Conservation (phyloP, 176 grass and related monocot species). For the Panicum miliaceum region DNA sequence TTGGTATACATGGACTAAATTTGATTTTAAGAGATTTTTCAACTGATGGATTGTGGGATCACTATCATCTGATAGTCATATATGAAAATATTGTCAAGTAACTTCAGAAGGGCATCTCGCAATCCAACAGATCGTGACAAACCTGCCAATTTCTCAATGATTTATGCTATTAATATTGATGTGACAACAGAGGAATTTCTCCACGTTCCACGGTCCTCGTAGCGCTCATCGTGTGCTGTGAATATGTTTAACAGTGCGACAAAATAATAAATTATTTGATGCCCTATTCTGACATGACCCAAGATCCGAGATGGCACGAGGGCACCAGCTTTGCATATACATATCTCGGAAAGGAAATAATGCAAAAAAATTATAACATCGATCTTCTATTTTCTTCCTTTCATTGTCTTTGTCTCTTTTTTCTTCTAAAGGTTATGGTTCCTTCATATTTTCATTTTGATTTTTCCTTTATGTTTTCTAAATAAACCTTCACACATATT, state of each 20-base stretch:
- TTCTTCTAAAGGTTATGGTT: too few relatives aligned
- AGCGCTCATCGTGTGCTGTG: background rate
- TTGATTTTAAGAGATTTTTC: background rate
- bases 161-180: conserved; percentile 7
- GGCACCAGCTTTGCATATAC: conserved; percentile 1
- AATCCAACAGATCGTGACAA: background rate
- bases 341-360: conserved; percentile 10
- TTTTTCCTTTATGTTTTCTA: too few relatives aligned
- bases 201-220: background rate
- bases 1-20: background rate
- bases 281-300: background rate
- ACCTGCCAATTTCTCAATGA: background rate
- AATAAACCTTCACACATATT: too few relatives aligned
- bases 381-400: background rate
- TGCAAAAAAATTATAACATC: background rate
- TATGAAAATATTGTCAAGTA: background rate
- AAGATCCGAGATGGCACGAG: conserved; percentile 15
- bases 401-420: too few relatives aligned
- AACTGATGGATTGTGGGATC: background rate
- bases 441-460: too few relatives aligned
- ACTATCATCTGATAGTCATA: conserved; percentile 6
- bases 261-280: background rate
- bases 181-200: conserved; percentile 1
- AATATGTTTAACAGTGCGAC: background rate
- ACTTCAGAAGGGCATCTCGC: background rate